Evolutionary conservation across 2,329 filamentous ascomycete genomes (phyloP).

Genomic region (Xylariaceae sp.): DNA sequence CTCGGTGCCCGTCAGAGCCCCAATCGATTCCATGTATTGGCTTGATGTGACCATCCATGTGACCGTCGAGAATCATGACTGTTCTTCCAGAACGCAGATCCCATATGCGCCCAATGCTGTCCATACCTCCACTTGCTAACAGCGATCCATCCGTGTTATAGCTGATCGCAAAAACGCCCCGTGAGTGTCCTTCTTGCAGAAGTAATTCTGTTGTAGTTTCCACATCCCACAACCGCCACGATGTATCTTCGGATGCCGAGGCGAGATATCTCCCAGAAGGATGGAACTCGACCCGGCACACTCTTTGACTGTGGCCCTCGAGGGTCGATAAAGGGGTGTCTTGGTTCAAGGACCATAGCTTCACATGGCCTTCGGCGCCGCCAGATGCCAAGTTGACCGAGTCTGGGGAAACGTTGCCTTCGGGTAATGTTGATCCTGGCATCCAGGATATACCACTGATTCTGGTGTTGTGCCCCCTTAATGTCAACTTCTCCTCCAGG

Average conservation of each 20-base stretch:
- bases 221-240: constrained; percentile 91
- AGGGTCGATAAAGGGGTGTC: constrained; percentile 82
- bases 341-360: constrained; percentile 84
- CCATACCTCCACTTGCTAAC: constrained; percentile 84
- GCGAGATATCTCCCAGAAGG: constrained; percentile 86
- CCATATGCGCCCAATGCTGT: constrained; percentile 94
- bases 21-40: constrained; percentile 93
- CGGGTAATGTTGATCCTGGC: constrained; percentile 72
- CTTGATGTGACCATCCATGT: constrained; percentile 75
- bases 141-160: constrained; percentile 92
- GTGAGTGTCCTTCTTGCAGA: constrained; percentile 89
- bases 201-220: constrained; percentile 78
- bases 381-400: constrained; percentile 84
- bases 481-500: constrained; percentile 68
- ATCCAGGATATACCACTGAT: constrained; percentile 90
- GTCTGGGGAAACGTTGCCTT: constrained; percentile 65
- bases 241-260: constrained; percentile 92
- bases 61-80: constrained; percentile 90
- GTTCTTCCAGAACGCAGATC: constrained; percentile 88
- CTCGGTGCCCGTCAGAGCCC: constrained; percentile 85
- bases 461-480: constrained; percentile 83
- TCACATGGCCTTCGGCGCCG: constrained; percentile 80
- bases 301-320: constrained; percentile 77
- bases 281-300: constrained; percentile 91
- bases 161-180: constrained; percentile 83